Conservation (phyloP, 305 asterid genomes). For the Withania somnifera region DNA sequence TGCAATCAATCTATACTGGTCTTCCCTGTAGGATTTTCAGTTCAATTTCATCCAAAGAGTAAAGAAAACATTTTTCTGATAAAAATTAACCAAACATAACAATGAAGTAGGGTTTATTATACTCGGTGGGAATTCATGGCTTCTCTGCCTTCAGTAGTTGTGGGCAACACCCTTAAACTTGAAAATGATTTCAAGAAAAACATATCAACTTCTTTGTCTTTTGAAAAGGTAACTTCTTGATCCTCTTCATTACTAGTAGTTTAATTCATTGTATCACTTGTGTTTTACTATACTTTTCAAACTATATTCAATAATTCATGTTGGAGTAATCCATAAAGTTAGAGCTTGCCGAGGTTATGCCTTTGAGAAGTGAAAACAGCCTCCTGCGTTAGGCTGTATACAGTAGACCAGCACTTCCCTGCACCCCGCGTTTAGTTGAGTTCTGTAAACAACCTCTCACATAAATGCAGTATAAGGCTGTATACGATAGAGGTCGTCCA, state of each 20-base stretch:
- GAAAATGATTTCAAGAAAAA: slow-evolving; percentile 42
- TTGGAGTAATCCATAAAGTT: neutral
- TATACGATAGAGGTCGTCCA: no score
- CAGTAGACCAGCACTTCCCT: no score
- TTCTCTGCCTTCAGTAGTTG: slow-evolving; percentile 54
- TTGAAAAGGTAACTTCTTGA: slow-evolving; percentile 21
- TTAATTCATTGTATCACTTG: neutral
- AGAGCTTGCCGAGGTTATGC: neutral
- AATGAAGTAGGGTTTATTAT: slow-evolving; percentile 1
- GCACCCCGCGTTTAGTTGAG: no score
- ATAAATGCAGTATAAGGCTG: no score
- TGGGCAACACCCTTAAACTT: slow-evolving; percentile 55
- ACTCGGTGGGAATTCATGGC: slow-evolving; percentile 43
- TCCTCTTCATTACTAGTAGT: neutral
- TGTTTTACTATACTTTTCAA: no score
- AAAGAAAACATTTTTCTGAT: slow-evolving; percentile 23
- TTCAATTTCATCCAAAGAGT: slow-evolving; percentile 36
- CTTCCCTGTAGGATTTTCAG: slow-evolving; percentile 6
- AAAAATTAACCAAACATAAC: neutral
- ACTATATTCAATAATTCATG: no score
- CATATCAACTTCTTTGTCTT: slow-evolving; percentile 31
- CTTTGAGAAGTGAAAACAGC: neutral
- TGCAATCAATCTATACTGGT: neutral
- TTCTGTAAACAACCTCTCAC: no score
- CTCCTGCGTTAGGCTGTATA: neutral